These are phyloP conservation scores for Yamadazyma tumulicola DNA, from an alignment of 805 yeast species.

Conservation along the genomic window DNA sequence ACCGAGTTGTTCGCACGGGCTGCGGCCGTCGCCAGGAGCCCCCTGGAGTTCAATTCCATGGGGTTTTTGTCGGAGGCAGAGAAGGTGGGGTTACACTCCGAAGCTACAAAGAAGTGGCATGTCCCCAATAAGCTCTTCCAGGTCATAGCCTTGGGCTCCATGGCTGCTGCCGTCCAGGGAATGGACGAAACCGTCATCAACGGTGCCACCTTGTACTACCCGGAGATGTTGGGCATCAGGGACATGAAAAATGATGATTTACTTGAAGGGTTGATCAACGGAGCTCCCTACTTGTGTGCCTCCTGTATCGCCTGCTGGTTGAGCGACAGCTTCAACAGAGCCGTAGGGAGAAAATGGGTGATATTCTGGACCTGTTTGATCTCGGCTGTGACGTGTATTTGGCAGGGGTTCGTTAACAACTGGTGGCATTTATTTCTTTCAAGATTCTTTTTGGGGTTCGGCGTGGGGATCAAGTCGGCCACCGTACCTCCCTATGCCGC, in stretches of 20 bases:
- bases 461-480: slow-evolving; percentile 64
- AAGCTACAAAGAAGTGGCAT: slow-evolving; percentile 40
- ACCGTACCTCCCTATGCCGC: slow-evolving; percentile 67
- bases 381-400: slow-evolving; percentile 57
- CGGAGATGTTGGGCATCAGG: slow-evolving; percentile 48
- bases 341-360: slow-evolving; percentile 57
- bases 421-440: slow-evolving; percentile 62
- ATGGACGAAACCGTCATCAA: slow-evolving; percentile 72
- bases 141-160: slow-evolving; percentile 55
- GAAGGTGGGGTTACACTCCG: slow-evolving; percentile 44
- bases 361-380: slow-evolving; percentile 58
- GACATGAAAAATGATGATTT: slow-evolving; percentile 44
- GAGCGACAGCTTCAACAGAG: slow-evolving; percentile 48
- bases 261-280: slow-evolving; percentile 58
- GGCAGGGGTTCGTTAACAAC: slow-evolving; percentile 63
- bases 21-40: slow-evolving; percentile 57
- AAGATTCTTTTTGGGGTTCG: slow-evolving; percentile 58
- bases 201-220: slow-evolving; percentile 64
- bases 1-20: slow-evolving; percentile 58
- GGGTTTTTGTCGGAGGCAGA: slow-evolving; percentile 44
- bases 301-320: slow-evolving; percentile 59
- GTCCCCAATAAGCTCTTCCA: slow-evolving; percentile 49
- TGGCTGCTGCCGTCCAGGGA: slow-evolving; percentile 72
- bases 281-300: slow-evolving; percentile 63
- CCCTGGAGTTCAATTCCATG: slow-evolving; percentile 56